A percentile compares a stretch with the other conserved stretches of the same genome.
Evolutionary conservation across 495 filamentous ascomycete species (phyloP).

Genomic region (Oidiodendron maius): DNA sequence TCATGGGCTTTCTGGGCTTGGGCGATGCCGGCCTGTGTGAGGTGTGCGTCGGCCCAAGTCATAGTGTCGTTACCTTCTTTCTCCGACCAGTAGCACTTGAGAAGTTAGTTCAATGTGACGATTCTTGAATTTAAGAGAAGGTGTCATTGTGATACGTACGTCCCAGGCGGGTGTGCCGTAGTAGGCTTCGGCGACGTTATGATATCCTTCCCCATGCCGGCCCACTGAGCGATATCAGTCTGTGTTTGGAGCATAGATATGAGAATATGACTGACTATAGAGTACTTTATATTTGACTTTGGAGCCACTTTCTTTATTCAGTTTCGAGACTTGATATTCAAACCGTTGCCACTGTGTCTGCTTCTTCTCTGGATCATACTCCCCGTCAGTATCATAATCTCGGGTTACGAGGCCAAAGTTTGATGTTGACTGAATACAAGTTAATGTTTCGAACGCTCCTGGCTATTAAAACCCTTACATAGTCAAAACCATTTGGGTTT

Average conservation of each 20-base stretch:
- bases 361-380: slow-evolving; percentile 27
- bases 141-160: slow-evolving; percentile 31
- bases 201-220: slow-evolving; percentile 66
- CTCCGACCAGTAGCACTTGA: slow-evolving; percentile 66
- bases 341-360: slow-evolving; percentile 66
- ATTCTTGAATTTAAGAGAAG: not conserved
- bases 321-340: slow-evolving; percentile 42
- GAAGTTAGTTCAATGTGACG: not conserved
- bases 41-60: slow-evolving; percentile 64
- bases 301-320: slow-evolving; percentile 43
- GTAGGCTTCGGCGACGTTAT: slow-evolving; percentile 57
- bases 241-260: not conserved
- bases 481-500: slow-evolving; percentile 59
- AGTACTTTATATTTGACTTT: slow-evolving; percentile 61
- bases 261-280: slow-evolving; percentile 31
- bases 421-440: slow-evolving; percentile 37
- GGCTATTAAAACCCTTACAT: slow-evolving; percentile 34
- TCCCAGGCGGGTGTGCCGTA: slow-evolving; percentile 68
- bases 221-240: slow-evolving; percentile 32
- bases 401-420: slow-evolving; percentile 65
- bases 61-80: slow-evolving; percentile 60
- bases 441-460: not conserved
- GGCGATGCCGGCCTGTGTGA: slow-evolving; percentile 51
- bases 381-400: slow-evolving; percentile 43
- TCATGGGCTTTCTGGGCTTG: slow-evolving; percentile 57